Conservation (phyloP, 1,139 yeast species). For the Candida mesenterica region DNA sequence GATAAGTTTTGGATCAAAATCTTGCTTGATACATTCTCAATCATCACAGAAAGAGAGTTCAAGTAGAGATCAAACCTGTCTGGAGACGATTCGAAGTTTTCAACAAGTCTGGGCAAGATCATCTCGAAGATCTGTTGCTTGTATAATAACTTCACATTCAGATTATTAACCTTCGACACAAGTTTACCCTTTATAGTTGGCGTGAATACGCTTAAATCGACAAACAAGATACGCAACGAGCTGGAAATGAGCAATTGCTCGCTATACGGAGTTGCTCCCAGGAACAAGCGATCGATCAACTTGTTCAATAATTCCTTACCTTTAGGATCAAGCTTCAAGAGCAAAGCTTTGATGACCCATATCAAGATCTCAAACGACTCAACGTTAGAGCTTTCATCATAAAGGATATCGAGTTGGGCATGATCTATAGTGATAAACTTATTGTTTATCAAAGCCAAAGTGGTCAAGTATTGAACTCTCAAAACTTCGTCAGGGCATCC, state of each 20-base stretch:
- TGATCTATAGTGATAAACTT: conserved; percentile 22
- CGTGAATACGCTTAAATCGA: conserved; percentile 60
- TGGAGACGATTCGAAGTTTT: conserved; percentile 26
- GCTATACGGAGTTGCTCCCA: conserved; percentile 5
- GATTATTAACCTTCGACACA: conserved; percentile 51
- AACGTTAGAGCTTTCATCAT: conserved; percentile 1
- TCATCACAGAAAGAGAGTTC: conserved; percentile 63
- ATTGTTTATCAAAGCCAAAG: conserved; percentile 58
- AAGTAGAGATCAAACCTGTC: conserved; percentile 43
- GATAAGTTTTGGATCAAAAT: conserved; percentile 62
- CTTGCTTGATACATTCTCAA: conserved; percentile 61
- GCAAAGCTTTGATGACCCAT: conserved; percentile 73
- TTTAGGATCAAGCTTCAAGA: conserved; percentile 53
- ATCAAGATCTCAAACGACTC: conserved; percentile 49
- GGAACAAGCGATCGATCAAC: conserved; percentile 20
- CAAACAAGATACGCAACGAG: conserved; percentile 61
- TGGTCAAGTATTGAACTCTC: conserved; percentile 59
- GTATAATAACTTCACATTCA: conserved; percentile 63
- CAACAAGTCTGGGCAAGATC: conserved; percentile 49
- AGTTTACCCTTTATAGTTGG: conserved; percentile 20
- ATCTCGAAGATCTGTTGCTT: conserved; percentile 74
- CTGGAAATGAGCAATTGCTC: conserved; percentile 35
- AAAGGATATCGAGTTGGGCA: conserved; percentile 4
- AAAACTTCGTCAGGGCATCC: conserved; percentile 22
- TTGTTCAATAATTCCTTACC: conserved; percentile 41